These are phyloP conservation scores for Isoetes taiwanensis DNA, from an alignment of 75 land plant species.

Conservation along the genomic window DNA sequence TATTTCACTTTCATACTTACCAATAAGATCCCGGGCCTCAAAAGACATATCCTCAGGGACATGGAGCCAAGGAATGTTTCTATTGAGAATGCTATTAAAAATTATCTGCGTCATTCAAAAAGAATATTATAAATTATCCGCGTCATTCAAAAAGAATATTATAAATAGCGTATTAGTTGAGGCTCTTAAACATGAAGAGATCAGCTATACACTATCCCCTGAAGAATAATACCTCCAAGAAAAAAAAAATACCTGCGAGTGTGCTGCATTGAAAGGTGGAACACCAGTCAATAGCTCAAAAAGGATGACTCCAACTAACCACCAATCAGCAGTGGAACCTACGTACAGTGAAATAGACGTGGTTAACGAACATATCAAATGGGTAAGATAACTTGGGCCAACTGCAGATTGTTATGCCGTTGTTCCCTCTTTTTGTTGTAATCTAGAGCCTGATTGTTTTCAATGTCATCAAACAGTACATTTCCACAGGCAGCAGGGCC, in stretches of 20 bases:
- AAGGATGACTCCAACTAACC: constrained; percentile 96
- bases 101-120: constrained; percentile 39
- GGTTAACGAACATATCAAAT: too few relatives aligned
- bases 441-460: constrained; percentile 28
- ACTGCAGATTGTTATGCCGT: constrained; percentile 90
- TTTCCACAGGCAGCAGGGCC: constrained; percentile 88
- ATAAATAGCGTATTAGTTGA: too few relatives aligned
- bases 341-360: constrained; percentile 8
- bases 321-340: constrained; percentile 99
- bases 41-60: constrained; percentile 88
- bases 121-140: too few relatives aligned
- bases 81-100: constrained; percentile 94
- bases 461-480: constrained; percentile 40
- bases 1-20: constrained; percentile 37
- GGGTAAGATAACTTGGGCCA: constrained; percentile 97
- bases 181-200: too few relatives aligned
- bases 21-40: constrained; percentile 81
- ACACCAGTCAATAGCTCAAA: constrained; percentile 93
- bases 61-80: constrained; percentile 89
- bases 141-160: too few relatives aligned
- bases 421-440: constrained; percentile 44
- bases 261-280: constrained; percentile 98
- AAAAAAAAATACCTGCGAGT: constrained; percentile 67
- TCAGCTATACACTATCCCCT: too few relatives aligned
- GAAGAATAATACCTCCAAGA: too few relatives aligned